These are phyloP conservation scores for Cryptococcus depauperatus DNA, from an alignment of 1,284 basidiomycete species.

Conservation along the genomic window DNA sequence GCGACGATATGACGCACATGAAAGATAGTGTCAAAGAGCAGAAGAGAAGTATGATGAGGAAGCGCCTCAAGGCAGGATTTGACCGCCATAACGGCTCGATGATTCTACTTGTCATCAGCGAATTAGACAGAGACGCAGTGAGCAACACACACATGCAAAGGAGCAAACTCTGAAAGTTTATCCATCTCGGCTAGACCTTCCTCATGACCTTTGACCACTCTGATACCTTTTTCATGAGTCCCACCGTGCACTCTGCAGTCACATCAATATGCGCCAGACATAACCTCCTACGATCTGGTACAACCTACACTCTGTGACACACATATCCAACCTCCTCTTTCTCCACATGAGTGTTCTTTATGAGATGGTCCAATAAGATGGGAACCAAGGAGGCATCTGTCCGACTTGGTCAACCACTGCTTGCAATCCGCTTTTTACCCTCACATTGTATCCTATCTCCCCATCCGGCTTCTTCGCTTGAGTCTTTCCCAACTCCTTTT, in stretches of 20 bases:
- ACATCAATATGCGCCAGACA: background rate
- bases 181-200: slow-evolving; percentile 62
- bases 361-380: slow-evolving; percentile 34
- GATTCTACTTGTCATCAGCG: slow-evolving; percentile 39
- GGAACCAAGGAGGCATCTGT: slow-evolving; percentile 40
- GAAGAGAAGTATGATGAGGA: slow-evolving; percentile 49
- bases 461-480: slow-evolving; percentile 12
- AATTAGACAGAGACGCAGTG: background rate
- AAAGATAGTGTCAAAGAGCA: slow-evolving; percentile 73
- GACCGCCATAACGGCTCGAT: slow-evolving; percentile 49
- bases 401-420: slow-evolving; percentile 5
- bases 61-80: slow-evolving; percentile 55
- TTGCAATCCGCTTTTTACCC: background rate
- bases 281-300: too few relatives aligned
- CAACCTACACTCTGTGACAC: slow-evolving; percentile 42
- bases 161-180: slow-evolving; percentile 66
- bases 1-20: slow-evolving; percentile 46
- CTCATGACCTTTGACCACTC: slow-evolving; percentile 52
- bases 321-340: slow-evolving; percentile 42
- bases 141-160: slow-evolving; percentile 53
- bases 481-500: slow-evolving; percentile 11
- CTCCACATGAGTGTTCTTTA: slow-evolving; percentile 22
- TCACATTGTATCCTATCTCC: slow-evolving; percentile 16
- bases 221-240: slow-evolving; percentile 58
- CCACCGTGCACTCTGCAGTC: slow-evolving; percentile 64